Evolutionary conservation across 495 filamentous ascomycete genomes (phyloP).

Genomic region (Aspergillus ellipticus): DNA sequence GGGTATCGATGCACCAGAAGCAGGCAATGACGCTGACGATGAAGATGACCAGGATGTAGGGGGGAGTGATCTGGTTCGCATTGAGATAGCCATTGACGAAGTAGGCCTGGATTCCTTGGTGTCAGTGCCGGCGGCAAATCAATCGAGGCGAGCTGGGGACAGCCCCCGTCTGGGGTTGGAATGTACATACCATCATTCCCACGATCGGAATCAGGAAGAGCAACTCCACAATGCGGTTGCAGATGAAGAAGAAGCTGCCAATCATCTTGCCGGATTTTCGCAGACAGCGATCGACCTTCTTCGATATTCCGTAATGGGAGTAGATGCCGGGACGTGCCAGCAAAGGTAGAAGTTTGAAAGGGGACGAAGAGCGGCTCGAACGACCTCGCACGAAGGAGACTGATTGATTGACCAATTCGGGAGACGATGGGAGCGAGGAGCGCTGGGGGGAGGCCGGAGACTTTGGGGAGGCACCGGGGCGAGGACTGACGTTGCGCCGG

Average conservation of each 20-base stretch:
- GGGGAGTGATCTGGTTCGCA: slow-evolving; percentile 68
- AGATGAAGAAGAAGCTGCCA: slow-evolving; percentile 76
- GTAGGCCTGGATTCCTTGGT: slow-evolving; percentile 47
- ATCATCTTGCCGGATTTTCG: slow-evolving; percentile 53
- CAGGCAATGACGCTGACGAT: slow-evolving; percentile 77
- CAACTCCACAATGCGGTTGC: slow-evolving; percentile 79
- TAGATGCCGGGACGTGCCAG: background rate
- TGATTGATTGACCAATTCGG: too few species aligned
- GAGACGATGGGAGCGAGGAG: too few species aligned
- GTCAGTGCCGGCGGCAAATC: slow-evolving; percentile 10
- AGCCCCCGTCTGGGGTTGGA: background rate
- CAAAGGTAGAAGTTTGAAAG: slow-evolving; percentile 1
- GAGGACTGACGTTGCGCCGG: background rate
- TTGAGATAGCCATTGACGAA: slow-evolving; percentile 74
- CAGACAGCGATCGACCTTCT: slow-evolving; percentile 2
- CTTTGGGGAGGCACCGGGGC: background rate
- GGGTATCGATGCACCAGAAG: slow-evolving; percentile 76
- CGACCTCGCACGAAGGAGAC: slow-evolving; percentile 5
- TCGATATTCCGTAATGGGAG: background rate
- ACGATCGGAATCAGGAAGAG: slow-evolving; percentile 81
- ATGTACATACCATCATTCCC: slow-evolving; percentile 66
- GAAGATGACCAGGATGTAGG: slow-evolving; percentile 83
- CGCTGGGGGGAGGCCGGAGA: background rate
- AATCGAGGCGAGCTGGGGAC: background rate
- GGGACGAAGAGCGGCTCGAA: slow-evolving; percentile 1